A percentile compares a stretch with the other conserved stretches of the same genome.
phyloP scores from a whole-genome alignment of 2,329 filamentous ascomycete genomes.

The Exophiala sp. region DNA sequence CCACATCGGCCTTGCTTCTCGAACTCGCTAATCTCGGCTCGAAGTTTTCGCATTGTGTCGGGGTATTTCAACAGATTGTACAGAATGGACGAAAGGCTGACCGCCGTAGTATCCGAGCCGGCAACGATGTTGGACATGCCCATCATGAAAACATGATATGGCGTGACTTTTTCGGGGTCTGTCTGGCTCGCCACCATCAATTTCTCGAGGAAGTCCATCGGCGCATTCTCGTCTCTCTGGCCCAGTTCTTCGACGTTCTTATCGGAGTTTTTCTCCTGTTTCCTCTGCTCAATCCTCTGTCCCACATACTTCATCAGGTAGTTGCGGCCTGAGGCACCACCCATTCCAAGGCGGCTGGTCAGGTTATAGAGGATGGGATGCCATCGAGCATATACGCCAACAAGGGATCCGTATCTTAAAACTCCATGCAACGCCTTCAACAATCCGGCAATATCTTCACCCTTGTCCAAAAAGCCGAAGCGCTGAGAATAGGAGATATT shows the following conservation, averaged over 20 bases:
- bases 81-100: constrained; percentile 64
- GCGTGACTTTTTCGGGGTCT: constrained; percentile 43
- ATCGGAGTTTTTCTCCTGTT: constrained; percentile 24
- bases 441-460: constrained; percentile 63
- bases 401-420: constrained; percentile 37
- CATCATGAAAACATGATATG: constrained; percentile 40
- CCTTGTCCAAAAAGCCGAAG: constrained; percentile 70
- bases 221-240: constrained; percentile 19
- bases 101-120: constrained; percentile 23
- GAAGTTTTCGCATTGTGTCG: constrained; percentile 20
- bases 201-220: constrained; percentile 43
- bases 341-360: constrained; percentile 31
- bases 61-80: constrained; percentile 70
- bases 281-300: constrained; percentile 32
- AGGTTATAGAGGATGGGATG: constrained; percentile 36
- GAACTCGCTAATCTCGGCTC: constrained; percentile 20
- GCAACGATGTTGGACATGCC: constrained; percentile 30
- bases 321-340: constrained; percentile 33
- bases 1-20: constrained; percentile 35
- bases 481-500: constrained; percentile 55
- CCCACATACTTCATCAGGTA: constrained; percentile 35
- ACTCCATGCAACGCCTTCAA: constrained; percentile 35
- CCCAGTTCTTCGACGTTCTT: constrained; percentile 12
- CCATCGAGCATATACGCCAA: constrained; percentile 43
- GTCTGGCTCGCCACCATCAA: constrained; percentile 40